Evolutionary conservation across 2,329 filamentous ascomycete species (phyloP).

Genomic region (Ascochyta koolunga): DNA sequence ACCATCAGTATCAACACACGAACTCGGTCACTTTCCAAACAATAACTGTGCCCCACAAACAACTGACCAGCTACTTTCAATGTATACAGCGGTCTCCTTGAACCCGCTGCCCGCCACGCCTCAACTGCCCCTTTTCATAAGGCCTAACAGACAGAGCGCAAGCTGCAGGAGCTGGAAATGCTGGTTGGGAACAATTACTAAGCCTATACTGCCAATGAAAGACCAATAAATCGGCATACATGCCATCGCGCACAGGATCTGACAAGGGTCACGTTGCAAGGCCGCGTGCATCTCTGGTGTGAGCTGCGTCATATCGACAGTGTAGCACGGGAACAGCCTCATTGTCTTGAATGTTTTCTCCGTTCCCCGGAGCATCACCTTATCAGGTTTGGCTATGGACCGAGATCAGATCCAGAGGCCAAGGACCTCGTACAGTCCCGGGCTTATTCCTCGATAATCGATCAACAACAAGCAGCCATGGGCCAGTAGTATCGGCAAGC

Average conservation of each 20-base stretch:
- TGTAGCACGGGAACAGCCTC: neutral
- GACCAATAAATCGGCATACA: neutral
- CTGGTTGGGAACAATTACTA: neutral
- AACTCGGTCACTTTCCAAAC: constrained; percentile 12
- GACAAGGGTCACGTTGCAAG: neutral
- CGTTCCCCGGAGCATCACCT: neutral
- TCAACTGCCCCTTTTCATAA: neutral
- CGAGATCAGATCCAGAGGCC: neutral
- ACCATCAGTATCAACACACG: constrained; percentile 22
- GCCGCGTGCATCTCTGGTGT: neutral
- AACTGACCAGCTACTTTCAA: neutral
- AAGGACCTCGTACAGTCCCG: neutral
- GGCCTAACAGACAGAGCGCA: neutral
- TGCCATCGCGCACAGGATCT: neutral
- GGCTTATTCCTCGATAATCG: neutral
- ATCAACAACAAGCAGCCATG: neutral
- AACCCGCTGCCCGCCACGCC: neutral
- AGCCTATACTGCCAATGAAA: neutral
- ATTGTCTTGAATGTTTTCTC: neutral
- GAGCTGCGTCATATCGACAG: neutral
- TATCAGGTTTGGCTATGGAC: neutral
- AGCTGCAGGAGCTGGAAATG: neutral
- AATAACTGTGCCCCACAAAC: neutral
- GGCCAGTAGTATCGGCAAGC: neutral
- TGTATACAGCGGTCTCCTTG: neutral